Evolutionary conservation across 208 protist genomes (phyloP), one percentile per base, ranked within the genome.

Genomic region (Leishmania turanica): DNA sequence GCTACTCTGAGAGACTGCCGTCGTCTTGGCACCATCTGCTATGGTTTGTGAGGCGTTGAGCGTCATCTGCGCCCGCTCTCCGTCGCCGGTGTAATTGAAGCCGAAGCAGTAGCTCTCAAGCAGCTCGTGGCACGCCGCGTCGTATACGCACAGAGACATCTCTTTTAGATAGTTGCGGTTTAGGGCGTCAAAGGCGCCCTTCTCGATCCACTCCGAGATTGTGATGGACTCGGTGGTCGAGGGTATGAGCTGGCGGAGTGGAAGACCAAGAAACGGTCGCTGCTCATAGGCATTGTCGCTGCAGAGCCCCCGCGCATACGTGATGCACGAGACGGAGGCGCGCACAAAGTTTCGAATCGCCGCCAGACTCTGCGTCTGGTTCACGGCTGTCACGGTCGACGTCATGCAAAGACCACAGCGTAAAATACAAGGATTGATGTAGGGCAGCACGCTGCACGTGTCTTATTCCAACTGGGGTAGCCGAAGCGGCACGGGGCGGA

Each of bases 271-370:
- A 86, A 96, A 92, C 34, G 86, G 75, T 11, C 85, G 82, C 17
- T 88, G 83, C 75, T 91, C 89, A 68, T 93, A 97, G 2, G 91
- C 90, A 37, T 89, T 89, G 77, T 95, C 91, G 72, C 78, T 87
- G 83, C 92, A 97, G 8, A 97, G 77, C 11, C 94, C 94, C 31
- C 92, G 90, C 1, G 90, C 83, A 83, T 91, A 96, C 2, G 94
- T 91, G 65, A 97, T 94, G 77, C 87, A 92, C 0, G 94, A 96
- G 45, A 97, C 86, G 1, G 94, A 86, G 11, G 88, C 88, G 31
- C 91, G 91, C 34, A 96, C 83, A 77, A 96, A 94, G 75, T 97
- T 97, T 27, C 91, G 91, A 54, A 97, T 92, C 2, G 92, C 94
- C 7, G 92, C 94, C 1, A 97, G 83, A 81, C 94, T 97, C 81